Evolutionary conservation across 139 green algal species (phyloP), one percentile per base, ranked within the genome.

Genomic region (Picochlorum sp.): DNA sequence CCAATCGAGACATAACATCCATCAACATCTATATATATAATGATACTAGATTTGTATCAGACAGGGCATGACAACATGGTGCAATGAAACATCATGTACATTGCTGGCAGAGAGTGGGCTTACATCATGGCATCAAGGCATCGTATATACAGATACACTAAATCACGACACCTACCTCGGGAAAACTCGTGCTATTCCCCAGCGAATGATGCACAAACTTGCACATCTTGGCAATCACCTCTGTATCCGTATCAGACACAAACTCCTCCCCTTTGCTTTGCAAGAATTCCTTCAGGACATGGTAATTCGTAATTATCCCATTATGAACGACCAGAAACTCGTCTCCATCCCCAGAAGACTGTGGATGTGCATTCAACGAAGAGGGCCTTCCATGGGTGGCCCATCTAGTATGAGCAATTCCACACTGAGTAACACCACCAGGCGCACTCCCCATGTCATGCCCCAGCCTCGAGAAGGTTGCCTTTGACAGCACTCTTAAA

Each of bases 271-370:
- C 93, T 15, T 97, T 74, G 64, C 87, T 10, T 63, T 89, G 80
- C 80, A 96, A 73, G 69, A 95, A 95, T 30, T 90, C 82, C 52
- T 91, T 91, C 1, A 97, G 77, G 21, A 88, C 76, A 59, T 85
- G 78, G 80, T 92, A 97, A 84, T 98, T 99, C 38, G 94, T 99
- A 84, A 99, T 98, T 78, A 98, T 99, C 52, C 94, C 94, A 68
- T 99, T 99, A 86, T 99, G 94, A 32, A 99, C 94, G 8, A 99
- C 90, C 20, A 95, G 78, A 70, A 99, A 99, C 66, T 94, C 85
- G 57, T 84, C 76, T 47, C 79, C 75, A 6, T 24, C 28, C 2
- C 49, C 64, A 45, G 49, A 59, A 3, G 71, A 52, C 49, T 90
- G 84, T 65, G 94, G 94, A 74, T 99, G 94, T 69, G 74, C 83